These are phyloP conservation scores for Geosmithia flava DNA, from an alignment of 2,329 filamentous ascomycete species.

Conservation along the genomic window DNA sequence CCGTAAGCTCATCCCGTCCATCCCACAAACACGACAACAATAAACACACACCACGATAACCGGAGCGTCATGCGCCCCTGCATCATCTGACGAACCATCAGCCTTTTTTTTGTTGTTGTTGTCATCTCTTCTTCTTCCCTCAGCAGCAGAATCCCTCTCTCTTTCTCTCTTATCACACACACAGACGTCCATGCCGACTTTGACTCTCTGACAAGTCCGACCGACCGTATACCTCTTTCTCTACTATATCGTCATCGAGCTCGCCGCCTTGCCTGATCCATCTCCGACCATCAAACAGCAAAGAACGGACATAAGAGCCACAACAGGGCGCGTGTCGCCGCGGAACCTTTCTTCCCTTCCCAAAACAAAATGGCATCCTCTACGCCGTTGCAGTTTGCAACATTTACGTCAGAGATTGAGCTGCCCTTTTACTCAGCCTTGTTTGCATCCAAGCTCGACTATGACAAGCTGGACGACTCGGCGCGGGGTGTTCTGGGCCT, in stretches of 20 bases:
- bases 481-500: conserved; percentile 75
- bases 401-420: conserved; percentile 90
- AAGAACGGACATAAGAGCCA: background rate
- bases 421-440: conserved; percentile 88
- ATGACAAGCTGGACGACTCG: conserved; percentile 93
- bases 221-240: background rate
- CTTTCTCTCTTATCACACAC: background rate
- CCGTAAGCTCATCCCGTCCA: background rate
- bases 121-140: background rate
- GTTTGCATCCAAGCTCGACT: conserved; percentile 88
- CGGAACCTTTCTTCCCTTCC: background rate
- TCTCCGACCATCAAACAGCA: background rate
- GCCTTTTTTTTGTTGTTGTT: background rate
- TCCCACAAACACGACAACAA: background rate
- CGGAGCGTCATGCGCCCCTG: background rate
- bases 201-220: background rate
- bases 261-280: background rate
- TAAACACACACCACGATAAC: background rate
- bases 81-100: background rate
- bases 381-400: conserved; percentile 55
- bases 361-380: conserved; percentile 29
- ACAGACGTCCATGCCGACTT: background rate
- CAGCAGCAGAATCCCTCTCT: background rate
- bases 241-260: background rate
- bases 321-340: background rate